Percentiles rank a stretch among this genome's conserved stretches.
Evolutionary conservation across 805 yeast genomes (phyloP).

Genomic region (Grigorovia yakushimaensis): DNA sequence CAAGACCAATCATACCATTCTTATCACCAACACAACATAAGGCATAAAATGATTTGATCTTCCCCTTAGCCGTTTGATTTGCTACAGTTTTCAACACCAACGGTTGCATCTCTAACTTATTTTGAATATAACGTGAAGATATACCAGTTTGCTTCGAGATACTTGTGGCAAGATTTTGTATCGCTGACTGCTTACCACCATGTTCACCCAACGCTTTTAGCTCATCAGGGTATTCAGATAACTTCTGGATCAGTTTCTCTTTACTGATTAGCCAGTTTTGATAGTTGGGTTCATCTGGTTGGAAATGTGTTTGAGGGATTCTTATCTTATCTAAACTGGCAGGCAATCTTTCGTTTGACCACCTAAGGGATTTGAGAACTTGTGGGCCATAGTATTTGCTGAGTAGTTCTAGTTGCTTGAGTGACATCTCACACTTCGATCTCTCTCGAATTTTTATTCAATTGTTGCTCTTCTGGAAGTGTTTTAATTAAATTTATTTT

Average conservation of each 20-base stretch:
- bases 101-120: slow-evolving; percentile 51
- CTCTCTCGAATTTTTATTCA: too few relatives aligned
- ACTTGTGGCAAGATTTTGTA: slow-evolving; percentile 35
- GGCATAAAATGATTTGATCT: slow-evolving; percentile 71
- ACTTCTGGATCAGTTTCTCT: background rate
- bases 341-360: slow-evolving; percentile 73
- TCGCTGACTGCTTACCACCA: background rate
- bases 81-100: slow-evolving; percentile 71
- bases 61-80: slow-evolving; percentile 88
- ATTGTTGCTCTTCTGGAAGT: too few relatives aligned
- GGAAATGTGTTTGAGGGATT: slow-evolving; percentile 4
- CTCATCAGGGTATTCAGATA: slow-evolving; percentile 5
- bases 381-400: slow-evolving; percentile 74
- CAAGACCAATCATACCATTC: slow-evolving; percentile 89
- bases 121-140: slow-evolving; percentile 47
- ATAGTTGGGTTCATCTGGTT: slow-evolving; percentile 16
- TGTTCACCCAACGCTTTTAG: slow-evolving; percentile 6
- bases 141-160: slow-evolving; percentile 59
- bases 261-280: background rate
- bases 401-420: background rate
- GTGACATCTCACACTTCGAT: background rate
- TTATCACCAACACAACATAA: slow-evolving; percentile 86
- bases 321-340: slow-evolving; percentile 10
- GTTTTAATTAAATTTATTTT: too few relatives aligned
- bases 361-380: slow-evolving; percentile 67